Percentiles rank a stretch among this genome's conserved stretches.
These are phyloP conservation scores for Wickerhamomyces strasburgensis DNA, from an alignment of 805 yeast genomes.

Conservation along the genomic window DNA sequence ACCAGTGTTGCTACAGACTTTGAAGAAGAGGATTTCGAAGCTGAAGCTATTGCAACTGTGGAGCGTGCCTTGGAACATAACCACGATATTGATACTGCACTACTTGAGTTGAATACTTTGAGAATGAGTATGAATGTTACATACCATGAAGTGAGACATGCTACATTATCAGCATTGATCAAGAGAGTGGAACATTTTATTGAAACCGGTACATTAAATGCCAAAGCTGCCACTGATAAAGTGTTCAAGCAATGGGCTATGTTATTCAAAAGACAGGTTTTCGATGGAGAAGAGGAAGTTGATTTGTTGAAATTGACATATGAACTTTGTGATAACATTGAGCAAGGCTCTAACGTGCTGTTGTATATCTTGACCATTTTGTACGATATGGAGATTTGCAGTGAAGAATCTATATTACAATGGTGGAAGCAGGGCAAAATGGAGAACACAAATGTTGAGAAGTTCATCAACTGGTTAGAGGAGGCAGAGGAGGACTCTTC, in stretches of 20 bases:
- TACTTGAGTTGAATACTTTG: conserved; percentile 86
- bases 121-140: conserved; percentile 97
- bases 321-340: conserved; percentile 32
- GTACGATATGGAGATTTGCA: conserved; percentile 77
- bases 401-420: conserved; percentile 68
- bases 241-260: conserved; percentile 78
- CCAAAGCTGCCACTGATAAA: conserved; percentile 70
- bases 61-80: conserved; percentile 88
- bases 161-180: conserved; percentile 71
- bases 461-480: conserved; percentile 83
- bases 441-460: conserved; percentile 45
- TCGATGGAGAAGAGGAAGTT: conserved; percentile 70
- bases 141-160: conserved; percentile 85
- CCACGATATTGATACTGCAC: conserved; percentile 90
- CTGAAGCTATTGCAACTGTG: conserved; percentile 91
- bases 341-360: conserved; percentile 40
- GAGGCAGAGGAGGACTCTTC: conserved; percentile 65
- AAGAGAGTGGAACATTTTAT: conserved; percentile 68
- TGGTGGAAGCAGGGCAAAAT: conserved; percentile 70
- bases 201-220: conserved; percentile 68
- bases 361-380: conserved; percentile 50
- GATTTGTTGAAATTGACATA: conserved; percentile 55
- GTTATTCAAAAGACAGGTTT: conserved; percentile 81
- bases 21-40: conserved; percentile 71
- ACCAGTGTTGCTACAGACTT: conserved; percentile 43